A percentile compares a stretch with the other conserved stretches of the same genome.
Evolutionary conservation across 352 stramenopile genomes (phyloP).

Genomic region (Sclerospora graminicola): DNA sequence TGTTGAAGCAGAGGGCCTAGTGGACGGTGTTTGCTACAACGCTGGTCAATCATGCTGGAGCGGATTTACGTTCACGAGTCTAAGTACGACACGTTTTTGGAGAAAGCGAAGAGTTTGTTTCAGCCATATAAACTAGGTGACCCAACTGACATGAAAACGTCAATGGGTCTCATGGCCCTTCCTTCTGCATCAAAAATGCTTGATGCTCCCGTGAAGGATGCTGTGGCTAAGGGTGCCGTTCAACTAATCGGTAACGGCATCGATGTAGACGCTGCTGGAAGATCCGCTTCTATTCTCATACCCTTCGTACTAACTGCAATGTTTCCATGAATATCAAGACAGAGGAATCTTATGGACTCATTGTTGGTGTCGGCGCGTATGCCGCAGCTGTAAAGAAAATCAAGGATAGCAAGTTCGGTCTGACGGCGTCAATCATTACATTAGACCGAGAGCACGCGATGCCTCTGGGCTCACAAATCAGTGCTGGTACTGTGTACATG

Average conservation of each 20-base stretch:
- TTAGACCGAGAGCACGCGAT: too few species aligned
- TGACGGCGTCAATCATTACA: slow-evolving; percentile 71
- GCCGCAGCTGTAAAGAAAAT: too few species aligned
- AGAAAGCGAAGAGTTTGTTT: too few species aligned
- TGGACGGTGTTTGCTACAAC: too few species aligned
- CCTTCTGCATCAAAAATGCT: slow-evolving; percentile 34
- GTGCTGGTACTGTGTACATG: too few species aligned
- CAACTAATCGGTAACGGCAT: slow-evolving; percentile 37
- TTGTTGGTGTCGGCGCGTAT: slow-evolving; percentile 66
- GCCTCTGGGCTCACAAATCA: too few species aligned
- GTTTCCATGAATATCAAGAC: too few species aligned
- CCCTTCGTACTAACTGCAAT: too few species aligned
- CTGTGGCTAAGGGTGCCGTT: too few species aligned
- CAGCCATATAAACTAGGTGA: slow-evolving; percentile 53
- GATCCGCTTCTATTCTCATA: slow-evolving; percentile 64
- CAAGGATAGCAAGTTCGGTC: slow-evolving; percentile 65
- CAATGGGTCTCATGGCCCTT: slow-evolving; percentile 64
- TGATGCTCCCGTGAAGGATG: slow-evolving; percentile 52
- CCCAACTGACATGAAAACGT: slow-evolving; percentile 45
- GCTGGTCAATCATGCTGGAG: slow-evolving; percentile 82
- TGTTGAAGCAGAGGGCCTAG: slow-evolving; percentile 50
- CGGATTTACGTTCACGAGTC: slow-evolving; percentile 76
- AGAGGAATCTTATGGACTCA: too few species aligned
- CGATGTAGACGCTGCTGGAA: slow-evolving; percentile 33
- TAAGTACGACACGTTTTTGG: slow-evolving; percentile 75